Evolutionary conservation across 2,329 filamentous ascomycete species (phyloP).

Genomic region (Ceratocystiopsis sp.): DNA sequence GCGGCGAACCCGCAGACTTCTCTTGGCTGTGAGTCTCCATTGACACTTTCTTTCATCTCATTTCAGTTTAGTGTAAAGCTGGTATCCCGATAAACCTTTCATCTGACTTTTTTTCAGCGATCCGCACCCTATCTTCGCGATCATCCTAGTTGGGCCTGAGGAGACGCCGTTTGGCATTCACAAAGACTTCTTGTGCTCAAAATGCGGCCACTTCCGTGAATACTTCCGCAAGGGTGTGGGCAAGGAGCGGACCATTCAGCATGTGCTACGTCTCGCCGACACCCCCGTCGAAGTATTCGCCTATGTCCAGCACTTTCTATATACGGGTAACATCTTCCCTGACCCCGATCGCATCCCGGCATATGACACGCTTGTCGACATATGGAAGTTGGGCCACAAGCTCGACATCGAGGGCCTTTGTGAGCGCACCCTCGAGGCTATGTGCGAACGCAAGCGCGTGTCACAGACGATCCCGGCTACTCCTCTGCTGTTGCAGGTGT

Average conservation of each 20-base stretch:
- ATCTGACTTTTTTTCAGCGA: conserved; percentile 19
- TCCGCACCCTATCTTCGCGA: conserved; percentile 37
- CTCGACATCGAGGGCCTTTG: conserved; percentile 38
- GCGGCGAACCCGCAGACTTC: too few relatives aligned
- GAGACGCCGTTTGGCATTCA: conserved; percentile 39
- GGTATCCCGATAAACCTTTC: too few relatives aligned
- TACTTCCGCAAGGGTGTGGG: conserved; percentile 20
- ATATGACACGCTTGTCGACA: conserved; percentile 35
- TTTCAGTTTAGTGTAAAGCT: too few relatives aligned
- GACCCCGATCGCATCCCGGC: conserved; percentile 20
- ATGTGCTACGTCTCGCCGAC: conserved; percentile 32
- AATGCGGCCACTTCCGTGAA: conserved; percentile 29
- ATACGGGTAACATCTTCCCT: conserved; percentile 30
- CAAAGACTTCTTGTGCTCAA: conserved; percentile 38
- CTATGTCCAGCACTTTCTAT: conserved; percentile 37
- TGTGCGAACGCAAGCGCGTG: conserved; percentile 35
- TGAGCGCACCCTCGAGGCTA: conserved; percentile 36
- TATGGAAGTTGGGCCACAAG: conserved; percentile 38
- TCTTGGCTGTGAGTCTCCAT: too few relatives aligned
- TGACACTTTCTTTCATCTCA: too few relatives aligned
- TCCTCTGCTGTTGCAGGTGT: conserved; percentile 41
- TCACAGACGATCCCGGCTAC: conserved; percentile 40
- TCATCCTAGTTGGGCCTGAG: conserved; percentile 34
- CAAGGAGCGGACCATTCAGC: conserved; percentile 25
- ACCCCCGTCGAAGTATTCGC: conserved; percentile 33